A percentile compares a stretch with the other conserved stretches of the same genome.
Evolutionary conservation across 208 protist genomes (phyloP).

Genomic region (Phytomonas sp.): DNA sequence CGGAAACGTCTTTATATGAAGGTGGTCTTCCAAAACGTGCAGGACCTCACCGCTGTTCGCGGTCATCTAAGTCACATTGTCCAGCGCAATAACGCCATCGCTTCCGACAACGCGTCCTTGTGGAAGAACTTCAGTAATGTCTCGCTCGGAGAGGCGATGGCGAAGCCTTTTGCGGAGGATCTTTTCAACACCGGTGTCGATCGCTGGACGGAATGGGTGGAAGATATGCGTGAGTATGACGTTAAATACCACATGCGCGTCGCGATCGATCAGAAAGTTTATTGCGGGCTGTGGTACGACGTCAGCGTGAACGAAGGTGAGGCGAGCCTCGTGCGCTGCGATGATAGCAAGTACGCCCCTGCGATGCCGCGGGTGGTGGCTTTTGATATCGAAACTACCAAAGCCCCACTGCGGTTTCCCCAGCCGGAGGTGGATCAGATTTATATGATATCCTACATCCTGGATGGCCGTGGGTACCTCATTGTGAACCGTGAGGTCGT

Average conservation of each 20-base stretch:
- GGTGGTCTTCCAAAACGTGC: conserved; percentile 91
- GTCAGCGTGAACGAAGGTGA: conserved; percentile 73
- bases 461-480: conserved; percentile 97
- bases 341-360: conserved; percentile 84
- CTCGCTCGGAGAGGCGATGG: conserved; percentile 65
- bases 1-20: conserved; percentile 91
- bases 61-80: conserved; percentile 72
- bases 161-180: conserved; percentile 59
- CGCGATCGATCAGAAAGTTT: conserved; percentile 94
- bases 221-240: conserved; percentile 98
- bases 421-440: conserved; percentile 96
- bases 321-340: conserved; percentile 51
- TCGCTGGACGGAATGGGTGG: conserved; percentile 89
- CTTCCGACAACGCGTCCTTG: conserved; percentile 30
- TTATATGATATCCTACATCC: conserved; percentile 99
- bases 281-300: conserved; percentile 96
- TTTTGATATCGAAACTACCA: conserved; percentile 99
- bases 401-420: conserved; percentile 98
- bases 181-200: conserved; percentile 9
- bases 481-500: conserved; percentile 98
- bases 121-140: conserved; percentile 36
- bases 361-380: conserved; percentile 89
- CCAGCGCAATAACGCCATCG: conserved; percentile 60
- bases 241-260: conserved; percentile 98
- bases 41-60: conserved; percentile 89